Conservation (phyloP, 768 basidiomycete species). For the Kwoniella sp. region DNA sequence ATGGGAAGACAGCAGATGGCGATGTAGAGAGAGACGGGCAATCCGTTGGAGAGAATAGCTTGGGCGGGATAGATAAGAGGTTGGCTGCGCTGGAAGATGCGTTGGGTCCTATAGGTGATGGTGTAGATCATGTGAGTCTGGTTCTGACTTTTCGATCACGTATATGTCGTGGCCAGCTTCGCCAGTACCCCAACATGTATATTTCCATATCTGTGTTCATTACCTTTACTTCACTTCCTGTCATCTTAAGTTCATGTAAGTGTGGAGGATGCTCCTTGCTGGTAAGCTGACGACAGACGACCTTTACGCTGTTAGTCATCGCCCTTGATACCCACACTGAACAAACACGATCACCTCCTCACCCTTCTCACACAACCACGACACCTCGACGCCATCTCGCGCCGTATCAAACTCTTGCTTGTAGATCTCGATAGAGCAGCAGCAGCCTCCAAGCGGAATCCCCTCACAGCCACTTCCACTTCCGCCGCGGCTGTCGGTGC, state of each 20-base stretch:
- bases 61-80: conserved; percentile 78
- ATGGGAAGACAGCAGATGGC: not conserved
- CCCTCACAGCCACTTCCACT: not conserved
- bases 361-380: conserved; percentile 89
- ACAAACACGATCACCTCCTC: conserved; percentile 79
- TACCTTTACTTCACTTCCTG: too few relatives aligned
- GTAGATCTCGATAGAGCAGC: conserved; percentile 85
- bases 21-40: conserved; percentile 11
- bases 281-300: too few relatives aligned
- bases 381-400: conserved; percentile 91
- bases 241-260: too few relatives aligned
- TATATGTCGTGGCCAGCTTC: too few relatives aligned
- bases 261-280: too few relatives aligned
- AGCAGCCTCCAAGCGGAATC: conserved; percentile 58
- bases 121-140: conserved; percentile 75
- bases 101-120: conserved; percentile 76
- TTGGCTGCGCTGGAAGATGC: conserved; percentile 79
- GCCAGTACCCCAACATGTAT: too few relatives aligned
- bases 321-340: conserved; percentile 73
- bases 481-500: conserved; percentile 41
- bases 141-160: too few relatives aligned
- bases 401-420: conserved; percentile 85
- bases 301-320: conserved; percentile 45
- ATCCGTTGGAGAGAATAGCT: conserved; percentile 34
- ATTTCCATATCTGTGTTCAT: too few relatives aligned